Percentiles rank a stretch among this genome's conserved stretches.
Evolutionary conservation across 176 grass and related monocot genomes (phyloP).

Genomic region (Ensete ventricosum): DNA sequence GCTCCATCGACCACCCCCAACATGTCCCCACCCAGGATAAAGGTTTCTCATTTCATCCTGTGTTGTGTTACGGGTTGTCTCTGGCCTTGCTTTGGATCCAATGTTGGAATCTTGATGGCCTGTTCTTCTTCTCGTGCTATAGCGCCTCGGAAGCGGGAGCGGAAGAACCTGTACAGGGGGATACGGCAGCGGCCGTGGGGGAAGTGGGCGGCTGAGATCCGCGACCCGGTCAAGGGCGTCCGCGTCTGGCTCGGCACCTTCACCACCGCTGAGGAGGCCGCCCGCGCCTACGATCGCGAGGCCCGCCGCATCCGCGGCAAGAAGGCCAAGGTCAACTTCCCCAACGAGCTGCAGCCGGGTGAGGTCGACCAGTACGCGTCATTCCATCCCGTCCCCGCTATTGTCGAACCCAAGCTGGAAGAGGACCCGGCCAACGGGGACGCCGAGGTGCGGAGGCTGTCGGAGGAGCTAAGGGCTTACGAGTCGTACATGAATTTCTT

Average conservation of each 20-base stretch:
- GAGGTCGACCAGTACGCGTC: neutral
- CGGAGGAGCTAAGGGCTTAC: slow-evolving; percentile 12
- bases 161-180: slow-evolving; percentile 76
- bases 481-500: slow-evolving; percentile 17
- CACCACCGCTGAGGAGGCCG: slow-evolving; percentile 61
- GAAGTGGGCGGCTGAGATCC: slow-evolving; percentile 48
- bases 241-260: slow-evolving; percentile 95
- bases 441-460: slow-evolving; percentile 8
- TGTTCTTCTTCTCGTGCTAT: neutral
- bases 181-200: slow-evolving; percentile 60
- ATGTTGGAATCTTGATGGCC: neutral
- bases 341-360: slow-evolving; percentile 27
- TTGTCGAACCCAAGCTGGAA: neutral
- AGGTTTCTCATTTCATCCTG: neutral
- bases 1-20: neutral
- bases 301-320: slow-evolving; percentile 70
- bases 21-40: neutral
- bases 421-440: neutral
- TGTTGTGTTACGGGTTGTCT: neutral
- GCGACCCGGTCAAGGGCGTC: slow-evolving; percentile 62
- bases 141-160: slow-evolving; percentile 31
- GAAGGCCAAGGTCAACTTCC: slow-evolving; percentile 95
- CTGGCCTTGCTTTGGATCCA: neutral
- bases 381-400: neutral
- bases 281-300: slow-evolving; percentile 74